Base-by-base conservation (phyloP, 352 stramenopile genomes). In the Pythium pectinolyticum region DNA sequence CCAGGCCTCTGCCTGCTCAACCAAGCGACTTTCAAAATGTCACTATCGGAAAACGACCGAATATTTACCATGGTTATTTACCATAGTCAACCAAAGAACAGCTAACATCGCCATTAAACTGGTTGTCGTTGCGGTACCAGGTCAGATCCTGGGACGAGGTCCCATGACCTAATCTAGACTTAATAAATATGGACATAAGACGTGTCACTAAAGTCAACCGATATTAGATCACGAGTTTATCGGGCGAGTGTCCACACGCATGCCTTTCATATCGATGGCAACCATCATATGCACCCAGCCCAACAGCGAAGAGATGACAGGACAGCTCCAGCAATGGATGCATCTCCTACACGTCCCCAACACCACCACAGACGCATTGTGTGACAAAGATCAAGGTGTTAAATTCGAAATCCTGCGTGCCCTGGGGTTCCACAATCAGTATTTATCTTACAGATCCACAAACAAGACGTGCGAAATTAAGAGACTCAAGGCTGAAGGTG, bases 371-470 rank as follows among this genome's bases (percentile, higher is more conserved):
- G 20, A 43, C 35, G 35, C 12, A 43, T 17, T 43, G 12, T 43
- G 20, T 43, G 35, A 43, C 35, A 43, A 43, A 43, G 35, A 43
- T 43, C 35, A 43, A 43, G 35, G 35, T 43, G 35, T 43, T 43
- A 43, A 43, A 43, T 17, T 17, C 17, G 35, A 43, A 43, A 43
- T 43, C 20, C 35, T 43, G 35, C 35, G 35, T 43, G 35, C 40
- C 14, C 40, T 48, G 20, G 40, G 40, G 20, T 48, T 48, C 40
- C 40, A 48, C 20, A n/a, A 27, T 27, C 19, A 48, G 20, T 48
- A 48, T n/a, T 48, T 48, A 20, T 48, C 40, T 15, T 48, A 48
- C 40, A 28, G 11, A 48, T 48, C 20, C 17, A 48, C 40, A 20
- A 28, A 24, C 19, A 48, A 27, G 17, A 48, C 40, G 20, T 28